Conservation (phyloP, 768 basidiomycete genomes). For the Hysterangium stoloniferum region DNA sequence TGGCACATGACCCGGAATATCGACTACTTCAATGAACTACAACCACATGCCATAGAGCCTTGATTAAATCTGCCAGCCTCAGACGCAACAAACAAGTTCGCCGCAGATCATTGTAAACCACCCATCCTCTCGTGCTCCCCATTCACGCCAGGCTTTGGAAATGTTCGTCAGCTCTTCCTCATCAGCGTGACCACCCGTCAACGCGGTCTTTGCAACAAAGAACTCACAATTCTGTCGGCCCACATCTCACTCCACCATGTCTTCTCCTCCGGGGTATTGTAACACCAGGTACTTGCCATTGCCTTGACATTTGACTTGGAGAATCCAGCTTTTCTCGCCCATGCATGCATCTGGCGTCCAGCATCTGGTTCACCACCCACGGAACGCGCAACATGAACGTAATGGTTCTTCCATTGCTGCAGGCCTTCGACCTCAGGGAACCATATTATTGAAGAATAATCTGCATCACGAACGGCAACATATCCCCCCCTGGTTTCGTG, state of each 20-base stretch:
- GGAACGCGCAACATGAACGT: conserved; percentile 23
- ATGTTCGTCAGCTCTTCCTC: conserved; percentile 21
- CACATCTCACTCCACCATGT: conserved; percentile 33
- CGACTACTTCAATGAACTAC: too few relatives aligned
- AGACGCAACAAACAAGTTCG: conserved; percentile 25
- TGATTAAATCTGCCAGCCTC: too few relatives aligned
- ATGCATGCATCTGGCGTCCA: conserved; percentile 30
- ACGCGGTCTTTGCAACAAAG: conserved; percentile 27
- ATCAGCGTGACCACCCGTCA: conserved; percentile 21
- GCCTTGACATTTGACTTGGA: conserved; percentile 20
- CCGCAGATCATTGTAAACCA: conserved; percentile 28
- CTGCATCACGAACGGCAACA: conserved; percentile 37
- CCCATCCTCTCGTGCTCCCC: conserved; percentile 26
- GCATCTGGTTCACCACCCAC: conserved; percentile 33
- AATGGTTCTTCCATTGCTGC: conserved; percentile 24
- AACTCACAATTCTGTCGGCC: conserved; percentile 30
- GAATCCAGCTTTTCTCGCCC: conserved; percentile 33
- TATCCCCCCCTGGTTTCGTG: conserved; percentile 34
- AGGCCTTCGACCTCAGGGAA: conserved; percentile 29
- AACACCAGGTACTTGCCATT: conserved; percentile 31
- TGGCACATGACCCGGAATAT: too few relatives aligned
- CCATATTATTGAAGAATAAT: conserved; percentile 27
- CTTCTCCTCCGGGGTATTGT: conserved; percentile 27
- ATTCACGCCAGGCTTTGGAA: conserved; percentile 22
- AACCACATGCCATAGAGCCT: too few relatives aligned